Evolutionary conservation across 495 filamentous ascomycete genomes (phyloP).

Genomic region (Hypoxylon rickii): DNA sequence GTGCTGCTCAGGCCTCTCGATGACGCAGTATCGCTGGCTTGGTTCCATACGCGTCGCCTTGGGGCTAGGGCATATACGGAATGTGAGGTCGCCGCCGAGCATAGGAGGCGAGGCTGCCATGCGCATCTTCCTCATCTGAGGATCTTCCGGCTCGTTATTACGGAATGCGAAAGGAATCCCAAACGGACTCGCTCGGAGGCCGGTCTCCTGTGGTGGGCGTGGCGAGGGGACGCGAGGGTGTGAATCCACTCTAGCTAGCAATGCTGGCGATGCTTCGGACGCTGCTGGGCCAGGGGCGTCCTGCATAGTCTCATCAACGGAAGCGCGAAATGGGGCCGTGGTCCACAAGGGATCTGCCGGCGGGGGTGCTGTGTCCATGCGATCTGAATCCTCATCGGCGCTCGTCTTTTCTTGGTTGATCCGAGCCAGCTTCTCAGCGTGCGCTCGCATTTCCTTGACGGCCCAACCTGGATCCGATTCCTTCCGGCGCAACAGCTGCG

Average conservation of each 20-base stretch:
- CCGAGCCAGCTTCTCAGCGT: constrained; percentile 42
- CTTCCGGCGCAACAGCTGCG: constrained; percentile 45
- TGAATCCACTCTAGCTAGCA: constrained; percentile 28
- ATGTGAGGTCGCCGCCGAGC: constrained; percentile 75
- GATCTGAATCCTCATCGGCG: constrained; percentile 46
- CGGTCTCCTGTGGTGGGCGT: constrained; percentile 13
- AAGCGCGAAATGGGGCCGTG: constrained; percentile 40
- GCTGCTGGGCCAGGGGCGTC: constrained; percentile 47
- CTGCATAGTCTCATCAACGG: constrained; percentile 43
- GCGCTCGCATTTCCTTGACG: constrained; percentile 57
- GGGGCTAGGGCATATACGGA: constrained; percentile 78
- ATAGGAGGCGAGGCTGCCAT: constrained; percentile 74
- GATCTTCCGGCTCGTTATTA: constrained; percentile 32
- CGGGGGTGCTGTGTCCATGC: constrained; percentile 49
- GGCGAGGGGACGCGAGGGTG: constrained; percentile 33
- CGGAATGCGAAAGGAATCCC: constrained; percentile 41
- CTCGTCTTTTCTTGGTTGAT: constrained; percentile 25
- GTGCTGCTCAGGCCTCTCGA: constrained; percentile 54
- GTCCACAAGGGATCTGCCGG: constrained; percentile 49
- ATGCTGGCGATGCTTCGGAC: constrained; percentile 42
- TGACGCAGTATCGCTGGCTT: constrained; percentile 31
- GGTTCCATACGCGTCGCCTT: constrained; percentile 79
- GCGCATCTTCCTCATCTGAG: constrained; percentile 42
- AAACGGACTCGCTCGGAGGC: constrained; percentile 39
- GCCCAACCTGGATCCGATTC: constrained; percentile 55